Base-by-base conservation (phyloP, 2,329 filamentous ascomycete genomes). In the Pestalotiopsis sp. region DNA sequence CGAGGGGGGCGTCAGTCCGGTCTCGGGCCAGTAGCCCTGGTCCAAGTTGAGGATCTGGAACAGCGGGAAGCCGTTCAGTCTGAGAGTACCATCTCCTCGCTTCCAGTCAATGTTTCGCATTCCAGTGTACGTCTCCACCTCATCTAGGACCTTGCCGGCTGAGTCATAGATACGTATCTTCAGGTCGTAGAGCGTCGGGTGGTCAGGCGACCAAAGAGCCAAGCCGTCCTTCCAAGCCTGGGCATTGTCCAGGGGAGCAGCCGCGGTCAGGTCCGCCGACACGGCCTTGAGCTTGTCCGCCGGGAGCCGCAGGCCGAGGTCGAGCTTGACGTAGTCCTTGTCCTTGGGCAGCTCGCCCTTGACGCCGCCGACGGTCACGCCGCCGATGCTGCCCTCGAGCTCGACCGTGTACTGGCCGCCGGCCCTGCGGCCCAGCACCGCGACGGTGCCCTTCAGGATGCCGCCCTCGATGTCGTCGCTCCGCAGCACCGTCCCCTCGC, bases 1-100 rank as follows among this genome's bases (percentile, higher is more conserved):
- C 0, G 81, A 81, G 0, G 87, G 86, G 1, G 88, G 87, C 3
- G 88, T 90, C 79, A 89, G 83, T 69, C 88, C 84, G 0, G 87
- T 88, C 3, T 84, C 79, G 1, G 86, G 86, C 88, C 88, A 90
- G 79, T 90, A 90, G 56, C 88, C 88, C 75, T 90, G 88, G 75
- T 90, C 88, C 11, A 90, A 82, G 62, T 84, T 82, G 1, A 90
- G 78, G 13, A 85, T 83, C 74, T 90, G 88, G 80, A 90, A 90
- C 70, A 87, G 84, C 2, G 88, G 87, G 66, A 79, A 81, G 67
- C 81, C 83, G 74, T 90, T 90, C 24, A 90, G 81, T 6, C 85
- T 81, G 80, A 91, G 88, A 0, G 86, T 85, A 0, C 86, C 83
- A 69, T 90, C 86, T 2, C 85, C 86, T 9, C 77, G 81, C 20